Evolutionary conservation across 208 protist species (phyloP).

Genomic region (Leishmania turanica): DNA sequence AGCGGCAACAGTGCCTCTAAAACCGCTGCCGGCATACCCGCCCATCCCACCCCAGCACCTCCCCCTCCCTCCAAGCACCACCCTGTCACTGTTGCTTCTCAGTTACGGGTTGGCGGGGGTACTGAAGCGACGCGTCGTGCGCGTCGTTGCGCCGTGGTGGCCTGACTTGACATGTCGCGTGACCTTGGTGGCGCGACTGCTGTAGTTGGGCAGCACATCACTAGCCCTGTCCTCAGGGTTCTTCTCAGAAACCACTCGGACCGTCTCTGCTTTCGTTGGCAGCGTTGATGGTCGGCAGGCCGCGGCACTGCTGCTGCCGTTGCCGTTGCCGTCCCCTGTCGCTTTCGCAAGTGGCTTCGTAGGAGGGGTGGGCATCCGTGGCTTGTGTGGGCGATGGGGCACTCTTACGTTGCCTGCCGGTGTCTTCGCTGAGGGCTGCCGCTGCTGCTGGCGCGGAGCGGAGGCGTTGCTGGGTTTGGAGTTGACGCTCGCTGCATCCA

Average conservation of each 20-base stretch:
- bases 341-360: neutral
- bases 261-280: neutral
- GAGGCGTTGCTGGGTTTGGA: neutral
- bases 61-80: neutral
- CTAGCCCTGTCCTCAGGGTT: neutral
- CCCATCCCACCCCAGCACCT: neutral
- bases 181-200: neutral
- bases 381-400: slow-evolving; percentile 3
- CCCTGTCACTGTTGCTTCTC: neutral
- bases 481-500: slow-evolving; percentile 2
- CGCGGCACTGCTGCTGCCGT: neutral
- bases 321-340: neutral
- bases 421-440: neutral
- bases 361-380: slow-evolving; percentile 4
- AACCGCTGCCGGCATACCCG: neutral
- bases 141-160: neutral
- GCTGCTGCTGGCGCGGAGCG: neutral
- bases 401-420: neutral
- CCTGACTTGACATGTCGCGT: neutral
- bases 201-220: neutral
- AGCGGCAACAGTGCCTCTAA: neutral
- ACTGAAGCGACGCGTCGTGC: slow-evolving; percentile 1
- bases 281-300: neutral
- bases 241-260: neutral
- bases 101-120: neutral